A percentile compares a stretch with the other conserved stretches of the same genome.
These are phyloP conservation scores for Penicillium sp. DNA, from an alignment of 2,329 filamentous ascomycete genomes.

Conservation along the genomic window DNA sequence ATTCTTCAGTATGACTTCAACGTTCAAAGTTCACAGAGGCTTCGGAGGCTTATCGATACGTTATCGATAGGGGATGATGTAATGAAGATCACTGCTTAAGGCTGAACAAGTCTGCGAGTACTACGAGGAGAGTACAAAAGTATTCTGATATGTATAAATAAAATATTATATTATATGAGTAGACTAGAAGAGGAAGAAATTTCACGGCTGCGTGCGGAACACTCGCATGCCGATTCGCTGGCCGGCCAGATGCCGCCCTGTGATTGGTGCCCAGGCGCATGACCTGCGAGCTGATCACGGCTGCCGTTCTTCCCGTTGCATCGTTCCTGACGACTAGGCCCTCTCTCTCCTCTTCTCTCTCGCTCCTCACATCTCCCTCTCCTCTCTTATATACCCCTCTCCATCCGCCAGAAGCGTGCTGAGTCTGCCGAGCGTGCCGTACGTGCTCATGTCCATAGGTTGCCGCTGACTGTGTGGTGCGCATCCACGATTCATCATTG, in stretches of 20 bases:
- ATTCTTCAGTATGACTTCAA: too few species aligned
- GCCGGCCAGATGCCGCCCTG: not conserved
- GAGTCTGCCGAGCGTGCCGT: too few species aligned
- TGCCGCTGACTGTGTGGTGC: not conserved
- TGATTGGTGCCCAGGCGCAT: not conserved
- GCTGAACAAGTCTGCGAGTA: too few species aligned
- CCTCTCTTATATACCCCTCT: not conserved
- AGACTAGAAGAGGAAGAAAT: not conserved
- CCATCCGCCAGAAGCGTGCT: not conserved
- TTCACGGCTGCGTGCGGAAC: constrained; percentile 11
- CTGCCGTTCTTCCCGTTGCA: constrained; percentile 1
- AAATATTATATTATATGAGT: too few species aligned
- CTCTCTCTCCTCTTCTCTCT: constrained; percentile 2
- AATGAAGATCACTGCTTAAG: not conserved
- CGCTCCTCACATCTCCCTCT: not conserved
- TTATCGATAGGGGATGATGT: too few species aligned
- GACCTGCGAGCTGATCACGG: not conserved
- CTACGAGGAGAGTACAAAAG: too few species aligned
- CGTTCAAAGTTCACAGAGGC: too few species aligned
- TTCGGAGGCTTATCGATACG: too few species aligned
- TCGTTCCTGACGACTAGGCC: not conserved
- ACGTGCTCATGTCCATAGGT: too few species aligned
- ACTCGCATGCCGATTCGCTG: constrained; percentile 6
- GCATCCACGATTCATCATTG: not conserved
- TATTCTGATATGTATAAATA: too few species aligned